Base-by-base conservation (phyloP, 2,329 filamentous ascomycete species). In the Trichoderma atrobrunneum region DNA sequence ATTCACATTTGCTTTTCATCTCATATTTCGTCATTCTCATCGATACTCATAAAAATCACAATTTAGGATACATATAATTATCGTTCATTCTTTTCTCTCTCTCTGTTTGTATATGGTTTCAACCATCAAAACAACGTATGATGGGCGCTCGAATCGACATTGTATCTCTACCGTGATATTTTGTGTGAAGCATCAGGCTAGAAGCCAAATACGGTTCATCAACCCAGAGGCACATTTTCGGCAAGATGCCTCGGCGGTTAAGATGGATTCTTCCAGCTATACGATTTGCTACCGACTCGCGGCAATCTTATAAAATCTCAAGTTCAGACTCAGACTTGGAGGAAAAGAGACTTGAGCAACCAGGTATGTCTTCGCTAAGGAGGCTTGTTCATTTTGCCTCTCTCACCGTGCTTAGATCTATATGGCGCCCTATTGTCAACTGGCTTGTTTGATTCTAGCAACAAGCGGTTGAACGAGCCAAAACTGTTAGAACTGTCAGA, bases 401-500 rank as follows among this genome's bases (percentile, higher is more conserved):
- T 10, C 60, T 73, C 5, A 63, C 3, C 10, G 14, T 28, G 11
- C 28, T 12, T 18, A 73, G 72, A 73, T 36, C 21, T 63, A 12
- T 57, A 68, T n/a, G 57, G 43, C 48, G n/a, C 34, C 14, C 43
- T 68, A 5, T 57, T 48, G 18, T 54, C 72, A 28, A 28, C 63
- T 1, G 72, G 57, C 0, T 14, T 67, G 34, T 24, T 57, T 16
- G 69, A 64, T 4, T 54, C 63, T 2, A 16, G 32, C 11, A 34
- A 32, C 7, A 71, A 56, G 54, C 30, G 56, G 8, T 36, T 72
- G 28, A 64, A 68, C 43, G 73, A 76, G 24, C 12, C 30, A 2
- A 66, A 74, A 0, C 72, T 85, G 2, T 76, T 85, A 5, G 75
- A 81, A 18, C 78, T 87, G 7, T 85, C 83, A 43, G 83, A 87